Evolutionary conservation across 495 filamentous ascomycete species (phyloP), one percentile per base, ranked within the genome.

Genomic region (Hypoxylon fragiforme): DNA sequence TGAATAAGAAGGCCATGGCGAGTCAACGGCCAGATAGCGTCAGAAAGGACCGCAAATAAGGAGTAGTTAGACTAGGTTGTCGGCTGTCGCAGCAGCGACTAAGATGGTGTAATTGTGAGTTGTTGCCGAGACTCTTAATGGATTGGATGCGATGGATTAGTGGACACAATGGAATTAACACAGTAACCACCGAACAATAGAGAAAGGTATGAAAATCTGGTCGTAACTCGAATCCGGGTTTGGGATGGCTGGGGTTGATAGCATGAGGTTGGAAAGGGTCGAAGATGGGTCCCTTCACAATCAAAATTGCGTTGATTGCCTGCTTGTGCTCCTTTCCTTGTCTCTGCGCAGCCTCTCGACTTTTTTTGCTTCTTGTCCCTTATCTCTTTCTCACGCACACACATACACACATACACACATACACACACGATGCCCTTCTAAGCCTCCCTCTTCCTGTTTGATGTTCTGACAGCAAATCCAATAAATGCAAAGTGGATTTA

Each of bases 1-100:
- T 85, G 76, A 87, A 87, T 53, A 89, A 77, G 69, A 88, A 89
- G 49, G 84, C 83, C 85, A 89, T 89, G 66, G 66, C 72, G 72
- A 41, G 19, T 47, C 39, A 42, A n/a, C 13, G 42, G 46, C 38
- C 58, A 43, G 44, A 26, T 48, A 52, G 55, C 54, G 49, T 67
- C 57, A 58, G 54, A 34, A 63, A 60, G 14, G 34, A 36, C 51
- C 50, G 46, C 44, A 30, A 63, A 53, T 64, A 34, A 58, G 30
- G 26, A 39, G 32, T 31, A 38, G 16, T 26, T 31, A 48, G 39
- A 43, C 44, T 42, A 47, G 37, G 39, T 21, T 42, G 53, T 53
- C 58, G 37, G 39, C 26, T 42, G 53, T 53, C 58, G 58, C 57
- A 46, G 36, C 11, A 36, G 57, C 51, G 46, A 61, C 46, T 26